phyloP scores from a whole-genome alignment of 1,139 yeast genomes.

The Torulaspora globosa region DNA sequence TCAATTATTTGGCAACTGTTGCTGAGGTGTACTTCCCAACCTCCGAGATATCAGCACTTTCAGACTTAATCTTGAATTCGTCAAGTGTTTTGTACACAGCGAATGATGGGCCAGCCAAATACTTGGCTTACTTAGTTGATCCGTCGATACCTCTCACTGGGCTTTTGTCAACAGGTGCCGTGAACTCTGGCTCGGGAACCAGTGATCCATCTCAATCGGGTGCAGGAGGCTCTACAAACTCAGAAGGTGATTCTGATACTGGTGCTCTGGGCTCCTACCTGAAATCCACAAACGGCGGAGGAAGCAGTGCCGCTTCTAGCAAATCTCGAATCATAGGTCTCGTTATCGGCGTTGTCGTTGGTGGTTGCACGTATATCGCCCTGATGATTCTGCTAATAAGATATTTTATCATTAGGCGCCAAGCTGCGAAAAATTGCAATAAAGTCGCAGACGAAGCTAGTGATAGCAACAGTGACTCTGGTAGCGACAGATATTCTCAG shows the following conservation, averaged over 20 bases:
- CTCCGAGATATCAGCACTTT: conserved; percentile 45
- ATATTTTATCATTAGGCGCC: conserved; percentile 38
- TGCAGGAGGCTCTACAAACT: conserved; percentile 17
- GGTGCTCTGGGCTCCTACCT: conserved; percentile 24
- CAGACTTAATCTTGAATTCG: conserved; percentile 42
- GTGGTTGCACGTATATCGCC: conserved; percentile 55
- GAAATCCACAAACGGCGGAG: conserved; percentile 19
- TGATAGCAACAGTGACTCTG: conserved; percentile 33
- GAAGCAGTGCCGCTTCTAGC: conserved; percentile 33
- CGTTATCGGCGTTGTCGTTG: conserved; percentile 65
- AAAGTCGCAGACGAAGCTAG: conserved; percentile 24
- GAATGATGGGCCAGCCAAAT: conserved; percentile 44
- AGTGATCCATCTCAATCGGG: conserved; percentile 24
- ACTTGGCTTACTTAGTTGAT: conserved; percentile 58
- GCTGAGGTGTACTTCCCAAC: conserved; percentile 73
- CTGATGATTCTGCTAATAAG: conserved; percentile 44
- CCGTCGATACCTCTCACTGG: conserved; percentile 60
- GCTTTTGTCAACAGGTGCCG: conserved; percentile 32
- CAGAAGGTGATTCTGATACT: conserved; percentile 12
- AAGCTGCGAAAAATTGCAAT: conserved; percentile 12
- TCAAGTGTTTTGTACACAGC: conserved; percentile 51
- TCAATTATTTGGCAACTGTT: conserved; percentile 61
- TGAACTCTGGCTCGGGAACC: conserved; percentile 25
- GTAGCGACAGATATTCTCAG: conserved; percentile 25
- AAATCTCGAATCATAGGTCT: conserved; percentile 49